These are phyloP conservation scores for Clavispora santaluciae DNA, from an alignment of 805 yeast genomes.

Conservation along the genomic window DNA sequence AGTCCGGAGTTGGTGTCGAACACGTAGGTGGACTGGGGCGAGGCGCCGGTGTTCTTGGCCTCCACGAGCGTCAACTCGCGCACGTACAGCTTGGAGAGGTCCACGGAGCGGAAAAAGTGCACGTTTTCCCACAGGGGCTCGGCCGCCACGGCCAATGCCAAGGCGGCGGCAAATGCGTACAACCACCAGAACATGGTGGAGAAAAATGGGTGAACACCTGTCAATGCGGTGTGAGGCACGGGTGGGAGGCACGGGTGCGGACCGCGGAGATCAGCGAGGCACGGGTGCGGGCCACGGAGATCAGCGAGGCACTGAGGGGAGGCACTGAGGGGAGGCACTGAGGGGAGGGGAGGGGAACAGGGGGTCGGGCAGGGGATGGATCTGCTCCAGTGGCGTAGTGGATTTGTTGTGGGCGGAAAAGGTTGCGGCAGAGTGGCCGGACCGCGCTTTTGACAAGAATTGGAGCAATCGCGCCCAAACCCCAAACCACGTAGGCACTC, in stretches of 20 bases:
- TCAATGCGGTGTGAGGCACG: not conserved
- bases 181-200: slow-evolving; percentile 4
- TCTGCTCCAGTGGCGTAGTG: too few species aligned
- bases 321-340: too few species aligned
- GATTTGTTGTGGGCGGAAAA: too few species aligned
- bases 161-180: slow-evolving; percentile 7
- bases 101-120: slow-evolving; percentile 53
- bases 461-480: too few species aligned
- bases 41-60: slow-evolving; percentile 52
- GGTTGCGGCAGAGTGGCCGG: too few species aligned
- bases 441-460: too few species aligned
- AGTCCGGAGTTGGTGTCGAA: slow-evolving; percentile 52
- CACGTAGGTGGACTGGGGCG: slow-evolving; percentile 52
- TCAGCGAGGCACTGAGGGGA: too few species aligned
- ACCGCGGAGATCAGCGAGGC: not conserved
- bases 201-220: not conserved
- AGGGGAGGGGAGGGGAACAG: too few species aligned
- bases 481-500: too few species aligned
- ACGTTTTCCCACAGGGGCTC: slow-evolving; percentile 49
- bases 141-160: slow-evolving; percentile 8
- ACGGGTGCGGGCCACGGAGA: not conserved
- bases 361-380: too few species aligned
- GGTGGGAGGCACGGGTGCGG: not conserved
- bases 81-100: slow-evolving; percentile 60
- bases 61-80: slow-evolving; percentile 55